These are phyloP conservation scores for Eragrostis tef DNA, from an alignment of 202 grass and related monocot species.

Conservation along the genomic window DNA sequence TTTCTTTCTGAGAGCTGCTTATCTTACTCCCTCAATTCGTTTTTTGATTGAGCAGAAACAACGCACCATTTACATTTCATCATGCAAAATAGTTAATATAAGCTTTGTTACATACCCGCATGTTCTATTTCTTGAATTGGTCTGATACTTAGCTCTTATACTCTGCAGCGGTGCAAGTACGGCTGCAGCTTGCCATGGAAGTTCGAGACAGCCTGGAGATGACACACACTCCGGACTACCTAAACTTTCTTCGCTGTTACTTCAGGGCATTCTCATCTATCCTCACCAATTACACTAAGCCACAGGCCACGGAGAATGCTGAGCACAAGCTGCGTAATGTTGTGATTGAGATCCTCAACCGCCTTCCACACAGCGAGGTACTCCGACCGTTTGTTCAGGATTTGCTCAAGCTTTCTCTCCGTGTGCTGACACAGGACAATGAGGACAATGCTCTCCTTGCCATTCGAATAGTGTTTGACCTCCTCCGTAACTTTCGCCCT, in stretches of 20 bases:
- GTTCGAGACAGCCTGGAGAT: conserved; percentile 95
- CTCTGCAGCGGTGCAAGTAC: conserved; percentile 66
- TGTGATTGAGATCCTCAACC: conserved; percentile 95
- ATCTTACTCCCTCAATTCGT: background rate
- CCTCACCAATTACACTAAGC: conserved; percentile 65
- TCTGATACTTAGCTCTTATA: conserved; percentile 29
- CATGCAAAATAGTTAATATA: conserved; percentile 3
- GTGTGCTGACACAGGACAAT: conserved; percentile 86
- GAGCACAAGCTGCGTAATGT: conserved; percentile 98
- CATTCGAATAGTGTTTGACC: conserved; percentile 90
- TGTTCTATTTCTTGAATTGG: conserved; percentile 15
- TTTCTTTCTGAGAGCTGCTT: background rate
- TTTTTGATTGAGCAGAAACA: conserved; percentile 7
- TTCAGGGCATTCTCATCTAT: conserved; percentile 91
- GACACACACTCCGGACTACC: conserved; percentile 93
- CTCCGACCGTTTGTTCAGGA: conserved; percentile 97
- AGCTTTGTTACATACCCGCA: background rate
- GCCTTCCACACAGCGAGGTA: conserved; percentile 98
- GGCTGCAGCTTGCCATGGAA: conserved; percentile 90
- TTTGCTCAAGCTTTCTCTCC: conserved; percentile 91
- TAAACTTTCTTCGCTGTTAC: conserved; percentile 90
- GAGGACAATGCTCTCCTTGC: conserved; percentile 96
- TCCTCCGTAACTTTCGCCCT: conserved; percentile 95
- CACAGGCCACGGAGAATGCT: conserved; percentile 69
- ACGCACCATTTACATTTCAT: background rate